Evolutionary conservation across 768 basidiomycete species (phyloP).

Genomic region (Coprinopsis marcescibilis): DNA sequence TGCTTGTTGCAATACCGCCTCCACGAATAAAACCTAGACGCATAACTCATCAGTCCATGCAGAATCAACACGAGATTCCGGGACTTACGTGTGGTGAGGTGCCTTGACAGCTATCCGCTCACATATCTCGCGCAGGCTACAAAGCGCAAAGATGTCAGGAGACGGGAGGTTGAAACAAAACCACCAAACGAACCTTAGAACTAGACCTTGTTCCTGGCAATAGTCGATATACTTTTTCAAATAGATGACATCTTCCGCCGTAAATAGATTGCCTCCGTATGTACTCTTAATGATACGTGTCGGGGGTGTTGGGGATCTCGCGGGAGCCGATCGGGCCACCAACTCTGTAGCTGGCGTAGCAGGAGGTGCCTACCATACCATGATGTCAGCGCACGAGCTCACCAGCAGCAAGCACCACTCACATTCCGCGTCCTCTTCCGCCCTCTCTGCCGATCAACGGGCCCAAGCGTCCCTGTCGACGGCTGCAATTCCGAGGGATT

Average conservation of each 20-base stretch:
- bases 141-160: neutral
- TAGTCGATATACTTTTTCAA: conserved; percentile 88
- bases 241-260: conserved; percentile 76
- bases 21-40: conserved; percentile 79
- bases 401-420: conserved; percentile 26
- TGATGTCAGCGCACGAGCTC: conserved; percentile 4
- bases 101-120: conserved; percentile 85
- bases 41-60: neutral
- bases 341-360: conserved; percentile 62
- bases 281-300: conserved; percentile 82
- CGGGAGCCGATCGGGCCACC: conserved; percentile 65
- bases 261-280: conserved; percentile 85
- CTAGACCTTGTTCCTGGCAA: conserved; percentile 81
- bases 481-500: neutral
- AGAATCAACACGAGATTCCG: neutral
- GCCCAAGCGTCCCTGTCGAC: conserved; percentile 6
- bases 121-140: conserved; percentile 75
- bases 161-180: neutral
- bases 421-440: conserved; percentile 64
- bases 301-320: conserved; percentile 80
- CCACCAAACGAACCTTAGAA: conserved; percentile 51
- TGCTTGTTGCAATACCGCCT: conserved; percentile 90
- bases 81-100: conserved; percentile 69
- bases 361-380: conserved; percentile 42
- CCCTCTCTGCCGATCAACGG: conserved; percentile 47